These are phyloP conservation scores for Calonectria naviculata DNA, from an alignment of 2,329 filamentous ascomycete species.

Conservation along the genomic window DNA sequence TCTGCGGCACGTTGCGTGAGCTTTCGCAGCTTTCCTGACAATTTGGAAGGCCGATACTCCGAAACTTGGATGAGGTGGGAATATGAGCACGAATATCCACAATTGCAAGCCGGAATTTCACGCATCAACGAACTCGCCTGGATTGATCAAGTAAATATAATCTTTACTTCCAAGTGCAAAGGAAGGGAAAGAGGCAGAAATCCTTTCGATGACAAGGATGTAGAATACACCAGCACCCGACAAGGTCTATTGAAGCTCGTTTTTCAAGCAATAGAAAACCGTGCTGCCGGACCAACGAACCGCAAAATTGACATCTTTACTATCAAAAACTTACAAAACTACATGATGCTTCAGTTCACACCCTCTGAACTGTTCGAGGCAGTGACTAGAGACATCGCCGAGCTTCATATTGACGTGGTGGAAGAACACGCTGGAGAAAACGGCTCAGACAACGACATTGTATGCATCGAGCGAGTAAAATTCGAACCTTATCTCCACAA, in stretches of 20 bases:
- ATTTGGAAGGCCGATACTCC: neutral
- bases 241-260: neutral
- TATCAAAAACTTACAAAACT: slow-evolving; percentile 33
- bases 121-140: neutral
- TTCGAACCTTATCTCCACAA: slow-evolving; percentile 34
- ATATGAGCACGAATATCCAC: neutral
- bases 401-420: slow-evolving; percentile 26
- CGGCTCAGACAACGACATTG: neutral
- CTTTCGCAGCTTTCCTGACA: neutral
- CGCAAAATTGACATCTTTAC: slow-evolving; percentile 23
- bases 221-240: neutral
- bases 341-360: neutral
- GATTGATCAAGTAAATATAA: neutral
- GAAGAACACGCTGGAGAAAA: too few relatives aligned
- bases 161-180: neutral
- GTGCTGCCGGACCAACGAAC: neutral
- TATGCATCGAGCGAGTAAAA: slow-evolving; percentile 14
- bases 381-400: slow-evolving; percentile 21
- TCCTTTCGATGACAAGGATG: neutral
- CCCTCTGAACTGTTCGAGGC: slow-evolving; percentile 8
- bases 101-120: neutral
- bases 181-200: neutral
- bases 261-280: neutral
- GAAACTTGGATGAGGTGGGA: neutral
- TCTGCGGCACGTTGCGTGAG: slow-evolving; percentile 3